These are phyloP conservation scores for Trichoderma sp. DNA, from an alignment of 2,329 filamentous ascomycete genomes.

Conservation along the genomic window DNA sequence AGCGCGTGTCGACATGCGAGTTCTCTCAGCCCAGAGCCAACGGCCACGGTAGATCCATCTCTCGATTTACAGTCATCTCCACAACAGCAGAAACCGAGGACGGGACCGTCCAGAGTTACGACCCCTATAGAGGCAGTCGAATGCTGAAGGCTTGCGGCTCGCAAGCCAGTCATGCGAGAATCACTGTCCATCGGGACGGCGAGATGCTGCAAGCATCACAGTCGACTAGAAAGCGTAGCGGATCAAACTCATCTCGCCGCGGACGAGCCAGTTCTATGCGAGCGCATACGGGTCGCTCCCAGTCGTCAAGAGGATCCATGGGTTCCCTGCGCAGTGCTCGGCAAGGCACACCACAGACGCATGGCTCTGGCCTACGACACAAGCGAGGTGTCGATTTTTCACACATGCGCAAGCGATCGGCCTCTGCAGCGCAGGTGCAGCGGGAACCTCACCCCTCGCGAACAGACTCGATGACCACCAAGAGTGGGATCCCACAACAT, in stretches of 20 bases:
- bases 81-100: slow-evolving; percentile 53
- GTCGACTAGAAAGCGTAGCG: slow-evolving; percentile 35
- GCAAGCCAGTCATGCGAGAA: slow-evolving; percentile 60
- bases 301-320: slow-evolving; percentile 43
- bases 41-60: slow-evolving; percentile 53
- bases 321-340: slow-evolving; percentile 49
- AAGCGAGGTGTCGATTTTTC: slow-evolving; percentile 57
- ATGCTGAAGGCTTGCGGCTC: slow-evolving; percentile 40
- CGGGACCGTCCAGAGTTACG: slow-evolving; percentile 65
- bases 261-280: slow-evolving; percentile 31
- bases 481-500: slow-evolving; percentile 24
- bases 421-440: slow-evolving; percentile 28
- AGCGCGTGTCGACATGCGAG: slow-evolving; percentile 59
- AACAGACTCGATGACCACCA: slow-evolving; percentile 23
- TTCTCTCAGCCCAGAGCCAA: slow-evolving; percentile 49
- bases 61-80: slow-evolving; percentile 64
- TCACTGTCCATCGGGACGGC: slow-evolving; percentile 62
- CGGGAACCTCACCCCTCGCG: slow-evolving; percentile 18
- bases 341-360: slow-evolving; percentile 42
- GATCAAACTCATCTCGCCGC: slow-evolving; percentile 33
- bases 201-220: slow-evolving; percentile 31
- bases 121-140: slow-evolving; percentile 74
- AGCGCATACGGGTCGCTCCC: slow-evolving; percentile 31
- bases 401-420: slow-evolving; percentile 42
- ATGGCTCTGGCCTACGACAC: slow-evolving; percentile 43